phyloP scores from a whole-genome alignment of 1,284 basidiomycete genomes.

The Xanthoconium separans region DNA sequence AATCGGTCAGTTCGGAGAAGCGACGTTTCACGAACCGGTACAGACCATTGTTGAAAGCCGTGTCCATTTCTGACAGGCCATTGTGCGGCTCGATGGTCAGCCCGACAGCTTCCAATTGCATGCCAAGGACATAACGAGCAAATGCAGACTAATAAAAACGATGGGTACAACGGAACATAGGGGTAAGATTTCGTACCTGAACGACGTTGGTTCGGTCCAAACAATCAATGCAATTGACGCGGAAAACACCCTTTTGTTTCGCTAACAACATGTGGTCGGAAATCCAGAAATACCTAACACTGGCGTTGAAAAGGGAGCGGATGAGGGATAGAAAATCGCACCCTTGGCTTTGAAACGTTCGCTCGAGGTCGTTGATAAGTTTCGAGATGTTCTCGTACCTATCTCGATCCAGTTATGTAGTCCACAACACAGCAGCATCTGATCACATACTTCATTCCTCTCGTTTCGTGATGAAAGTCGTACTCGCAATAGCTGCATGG shows the following conservation, averaged over 20 bases:
- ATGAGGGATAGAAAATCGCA: constrained; percentile 9
- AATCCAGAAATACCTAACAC: constrained; percentile 79
- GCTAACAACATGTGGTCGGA: constrained; percentile 72
- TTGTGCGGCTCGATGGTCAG: constrained; percentile 54
- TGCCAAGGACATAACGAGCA: constrained; percentile 77
- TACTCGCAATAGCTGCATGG: constrained; percentile 64
- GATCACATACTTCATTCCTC: constrained; percentile 79
- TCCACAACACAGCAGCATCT: background rate
- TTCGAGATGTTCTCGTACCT: constrained; percentile 90
- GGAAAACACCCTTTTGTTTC: constrained; percentile 81
- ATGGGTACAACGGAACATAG: constrained; percentile 1
- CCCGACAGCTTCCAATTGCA: constrained; percentile 81
- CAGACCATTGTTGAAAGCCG: constrained; percentile 84
- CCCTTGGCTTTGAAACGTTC: constrained; percentile 78
- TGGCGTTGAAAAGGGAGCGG: background rate
- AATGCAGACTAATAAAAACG: constrained; percentile 72
- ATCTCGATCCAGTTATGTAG: constrained; percentile 11
- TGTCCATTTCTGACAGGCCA: constrained; percentile 62
- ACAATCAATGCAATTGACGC: constrained; percentile 94
- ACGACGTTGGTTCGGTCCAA: constrained; percentile 90
- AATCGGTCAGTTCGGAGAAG: constrained; percentile 2
- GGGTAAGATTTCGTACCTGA: constrained; percentile 46
- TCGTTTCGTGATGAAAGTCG: constrained; percentile 90
- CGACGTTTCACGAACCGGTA: constrained; percentile 2
- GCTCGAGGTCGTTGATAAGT: constrained; percentile 69